Evolutionary conservation across 2,329 filamentous ascomycete species (phyloP).

Genomic region (Colletotrichum camelliae): DNA sequence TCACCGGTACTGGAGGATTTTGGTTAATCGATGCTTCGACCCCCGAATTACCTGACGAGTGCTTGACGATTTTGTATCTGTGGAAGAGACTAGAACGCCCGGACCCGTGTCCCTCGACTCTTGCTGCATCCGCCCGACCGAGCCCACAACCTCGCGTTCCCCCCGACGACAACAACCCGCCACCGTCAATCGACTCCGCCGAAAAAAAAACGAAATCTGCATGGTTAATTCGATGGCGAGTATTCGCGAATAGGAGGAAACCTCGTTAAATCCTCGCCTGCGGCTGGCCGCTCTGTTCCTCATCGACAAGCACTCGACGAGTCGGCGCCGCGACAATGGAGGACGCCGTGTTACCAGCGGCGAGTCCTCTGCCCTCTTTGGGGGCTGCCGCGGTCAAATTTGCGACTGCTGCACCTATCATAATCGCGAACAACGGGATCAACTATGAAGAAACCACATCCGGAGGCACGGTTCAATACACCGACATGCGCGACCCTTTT

Average conservation of each 20-base stretch:
- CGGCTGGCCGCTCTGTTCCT: constrained; percentile 30
- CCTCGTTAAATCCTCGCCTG: constrained; percentile 24
- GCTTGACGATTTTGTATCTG: not conserved
- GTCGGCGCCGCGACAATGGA: constrained; percentile 32
- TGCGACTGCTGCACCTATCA: constrained; percentile 41
- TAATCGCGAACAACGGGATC: constrained; percentile 46
- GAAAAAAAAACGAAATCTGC: constrained; percentile 5
- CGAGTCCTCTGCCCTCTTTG: constrained; percentile 25
- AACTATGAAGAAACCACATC: constrained; percentile 41
- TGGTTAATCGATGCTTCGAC: not conserved
- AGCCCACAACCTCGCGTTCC: constrained; percentile 1
- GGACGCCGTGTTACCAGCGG: constrained; percentile 1
- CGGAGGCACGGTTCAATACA: constrained; percentile 42
- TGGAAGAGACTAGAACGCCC: not conserved
- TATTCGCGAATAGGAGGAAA: constrained; percentile 25
- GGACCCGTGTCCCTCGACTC: constrained; percentile 10
- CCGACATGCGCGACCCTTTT: constrained; percentile 83
- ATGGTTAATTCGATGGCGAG: constrained; percentile 37
- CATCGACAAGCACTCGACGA: constrained; percentile 25
- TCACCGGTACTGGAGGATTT: not conserved
- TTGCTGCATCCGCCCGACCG: constrained; percentile 19
- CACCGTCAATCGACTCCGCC: not conserved
- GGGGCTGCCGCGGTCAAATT: constrained; percentile 28
- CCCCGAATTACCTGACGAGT: not conserved
- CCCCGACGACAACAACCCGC: constrained; percentile 6